A percentile compares a stretch with the other conserved stretches of the same genome.
These are phyloP conservation scores for Ceratocystis colombiana DNA, from an alignment of 2,329 filamentous ascomycete species.

Conservation along the genomic window DNA sequence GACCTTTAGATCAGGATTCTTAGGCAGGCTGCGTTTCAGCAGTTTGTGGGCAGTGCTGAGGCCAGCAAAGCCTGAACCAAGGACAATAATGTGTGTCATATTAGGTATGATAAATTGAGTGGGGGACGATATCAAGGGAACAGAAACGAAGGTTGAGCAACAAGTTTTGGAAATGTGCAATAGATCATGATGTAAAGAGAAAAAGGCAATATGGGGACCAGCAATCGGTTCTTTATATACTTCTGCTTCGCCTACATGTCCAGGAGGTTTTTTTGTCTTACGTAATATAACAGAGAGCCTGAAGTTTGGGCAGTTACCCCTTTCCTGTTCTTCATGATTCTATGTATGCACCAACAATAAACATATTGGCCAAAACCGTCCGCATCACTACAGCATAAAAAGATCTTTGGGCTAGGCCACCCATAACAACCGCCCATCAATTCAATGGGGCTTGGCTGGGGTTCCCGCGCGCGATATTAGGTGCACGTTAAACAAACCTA, in stretches of 20 bases:
- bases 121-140: background rate
- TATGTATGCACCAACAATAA: background rate
- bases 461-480: background rate
- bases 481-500: background rate
- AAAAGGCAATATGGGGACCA: background rate
- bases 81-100: constrained; percentile 39
- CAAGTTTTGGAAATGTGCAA: too few species aligned
- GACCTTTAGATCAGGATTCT: constrained; percentile 36
- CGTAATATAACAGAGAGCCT: background rate
- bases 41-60: constrained; percentile 43
- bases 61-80: constrained; percentile 42
- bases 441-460: background rate
- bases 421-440: background rate
- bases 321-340: background rate
- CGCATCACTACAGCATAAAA: background rate
- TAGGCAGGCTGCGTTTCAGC: constrained; percentile 37
- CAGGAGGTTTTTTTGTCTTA: background rate
- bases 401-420: background rate
- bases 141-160: background rate
- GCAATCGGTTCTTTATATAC: background rate
- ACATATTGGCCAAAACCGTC: background rate
- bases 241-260: background rate
- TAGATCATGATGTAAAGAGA: background rate
- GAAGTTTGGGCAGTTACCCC: background rate
- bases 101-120: background rate